These are phyloP conservation scores for Sporothrix inflata DNA, from an alignment of 2,329 filamentous ascomycete species.

Conservation along the genomic window DNA sequence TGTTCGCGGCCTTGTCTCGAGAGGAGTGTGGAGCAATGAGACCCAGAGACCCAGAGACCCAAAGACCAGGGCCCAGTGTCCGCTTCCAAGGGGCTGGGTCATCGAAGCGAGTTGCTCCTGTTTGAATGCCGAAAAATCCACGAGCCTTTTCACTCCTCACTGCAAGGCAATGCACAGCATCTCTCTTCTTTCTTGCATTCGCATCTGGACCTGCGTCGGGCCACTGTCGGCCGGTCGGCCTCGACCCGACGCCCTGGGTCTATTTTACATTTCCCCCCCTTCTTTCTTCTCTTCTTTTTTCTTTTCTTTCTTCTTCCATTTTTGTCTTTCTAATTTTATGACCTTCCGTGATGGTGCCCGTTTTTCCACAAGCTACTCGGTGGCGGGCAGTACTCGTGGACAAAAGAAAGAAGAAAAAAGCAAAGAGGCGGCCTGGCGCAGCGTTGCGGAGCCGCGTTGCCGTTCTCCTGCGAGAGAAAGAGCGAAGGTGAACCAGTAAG, in stretches of 20 bases:
- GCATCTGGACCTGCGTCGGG: neutral
- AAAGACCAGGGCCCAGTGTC: neutral
- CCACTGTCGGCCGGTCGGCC: neutral
- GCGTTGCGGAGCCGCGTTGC: conserved; percentile 1
- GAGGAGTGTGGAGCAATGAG: neutral
- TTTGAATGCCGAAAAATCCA: conserved; percentile 1
- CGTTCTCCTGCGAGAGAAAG: conserved; percentile 7
- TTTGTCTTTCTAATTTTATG: too few species aligned
- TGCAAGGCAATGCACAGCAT: neutral
- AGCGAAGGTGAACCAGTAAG: neutral
- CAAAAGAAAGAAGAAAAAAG: neutral
- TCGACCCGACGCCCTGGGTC: neutral
- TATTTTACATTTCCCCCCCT: neutral
- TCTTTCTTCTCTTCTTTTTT: neutral
- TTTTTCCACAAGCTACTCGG: neutral
- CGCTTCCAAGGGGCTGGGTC: conserved; percentile 12
- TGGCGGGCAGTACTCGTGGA: neutral
- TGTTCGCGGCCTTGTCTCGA: neutral
- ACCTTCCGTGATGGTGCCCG: neutral
- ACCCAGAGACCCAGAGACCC: too few species aligned
- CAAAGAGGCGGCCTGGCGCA: neutral
- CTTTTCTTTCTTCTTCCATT: neutral
- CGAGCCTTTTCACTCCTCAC: neutral
- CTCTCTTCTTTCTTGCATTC: too few species aligned
- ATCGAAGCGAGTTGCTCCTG: neutral